Conservation (phyloP, 805 yeast genomes). For the Wickerhamiella alocasiicola region DNA sequence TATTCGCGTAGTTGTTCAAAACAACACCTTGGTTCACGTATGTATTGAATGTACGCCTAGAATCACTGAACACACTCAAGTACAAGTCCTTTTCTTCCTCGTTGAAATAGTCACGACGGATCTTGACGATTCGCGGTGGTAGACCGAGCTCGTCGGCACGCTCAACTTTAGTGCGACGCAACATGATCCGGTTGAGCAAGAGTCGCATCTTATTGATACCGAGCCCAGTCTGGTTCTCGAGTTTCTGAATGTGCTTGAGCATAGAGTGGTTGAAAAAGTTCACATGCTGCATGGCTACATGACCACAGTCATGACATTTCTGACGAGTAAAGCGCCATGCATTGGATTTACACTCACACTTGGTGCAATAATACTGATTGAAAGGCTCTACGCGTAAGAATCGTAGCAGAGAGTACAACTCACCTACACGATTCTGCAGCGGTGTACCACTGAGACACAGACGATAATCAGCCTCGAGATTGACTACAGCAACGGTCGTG, state of each 20-base stretch:
- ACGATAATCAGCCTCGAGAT: slow-evolving; percentile 54
- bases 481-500: slow-evolving; percentile 84
- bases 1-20: slow-evolving; percentile 90
- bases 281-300: slow-evolving; percentile 88
- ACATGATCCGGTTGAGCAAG: slow-evolving; percentile 68
- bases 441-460: slow-evolving; percentile 97
- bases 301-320: slow-evolving; percentile 78
- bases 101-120: slow-evolving; percentile 76
- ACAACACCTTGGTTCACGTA: slow-evolving; percentile 96
- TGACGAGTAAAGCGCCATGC: slow-evolving; percentile 84
- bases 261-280: slow-evolving; percentile 92
- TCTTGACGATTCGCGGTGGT: slow-evolving; percentile 90
- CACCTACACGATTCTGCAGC: slow-evolving; percentile 90
- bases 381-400: slow-evolving; percentile 77
- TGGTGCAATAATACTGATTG: slow-evolving; percentile 82
- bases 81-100: slow-evolving; percentile 92
- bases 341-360: slow-evolving; percentile 69
- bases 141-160: slow-evolving; percentile 95
- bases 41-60: slow-evolving; percentile 76
- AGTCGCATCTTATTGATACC: slow-evolving; percentile 69
- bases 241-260: slow-evolving; percentile 83
- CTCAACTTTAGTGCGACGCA: slow-evolving; percentile 89
- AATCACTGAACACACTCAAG: slow-evolving; percentile 74
- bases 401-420: slow-evolving; percentile 81
- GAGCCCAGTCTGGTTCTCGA: slow-evolving; percentile 63